These are phyloP conservation scores for Aspergillus intermedius DNA, from an alignment of 2,329 filamentous ascomycete species.

Conservation along the genomic window DNA sequence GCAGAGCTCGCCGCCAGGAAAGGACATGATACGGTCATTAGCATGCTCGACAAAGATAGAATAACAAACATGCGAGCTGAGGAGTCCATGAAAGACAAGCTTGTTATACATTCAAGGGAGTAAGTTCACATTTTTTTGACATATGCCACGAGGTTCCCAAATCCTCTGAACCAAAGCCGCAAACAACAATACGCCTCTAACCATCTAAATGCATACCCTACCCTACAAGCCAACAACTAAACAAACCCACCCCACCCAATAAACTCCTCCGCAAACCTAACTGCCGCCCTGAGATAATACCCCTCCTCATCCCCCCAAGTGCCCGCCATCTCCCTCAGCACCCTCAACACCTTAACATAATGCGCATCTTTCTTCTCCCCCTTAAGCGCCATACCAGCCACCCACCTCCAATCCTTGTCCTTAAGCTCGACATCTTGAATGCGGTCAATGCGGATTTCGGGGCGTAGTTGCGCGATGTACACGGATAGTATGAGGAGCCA, in stretches of 20 bases:
- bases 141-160: too few relatives aligned
- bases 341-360: constrained; percentile 75
- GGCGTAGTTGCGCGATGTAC: constrained; percentile 70
- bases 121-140: too few relatives aligned
- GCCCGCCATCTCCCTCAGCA: constrained; percentile 32
- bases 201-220: too few relatives aligned
- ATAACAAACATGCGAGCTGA: too few relatives aligned
- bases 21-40: too few relatives aligned
- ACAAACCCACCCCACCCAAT: constrained; percentile 60
- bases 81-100: too few relatives aligned
- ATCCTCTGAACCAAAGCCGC: too few relatives aligned
- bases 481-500: constrained; percentile 75
- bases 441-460: constrained; percentile 60
- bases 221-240: constrained; percentile 3
- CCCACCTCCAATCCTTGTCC: constrained; percentile 68
- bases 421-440: constrained; percentile 56
- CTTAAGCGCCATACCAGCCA: constrained; percentile 63
- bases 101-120: too few relatives aligned
- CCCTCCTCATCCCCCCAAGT: constrained; percentile 41
- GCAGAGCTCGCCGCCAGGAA: too few relatives aligned
- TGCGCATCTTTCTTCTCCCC: constrained; percentile 68
- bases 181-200: too few relatives aligned
- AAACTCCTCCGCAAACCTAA: constrained; percentile 45
- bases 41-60: too few relatives aligned
- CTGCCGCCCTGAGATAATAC: constrained; percentile 45